Base-by-base conservation (phyloP, 2,329 filamentous ascomycete genomes). In the Fusarium metavorans region DNA sequence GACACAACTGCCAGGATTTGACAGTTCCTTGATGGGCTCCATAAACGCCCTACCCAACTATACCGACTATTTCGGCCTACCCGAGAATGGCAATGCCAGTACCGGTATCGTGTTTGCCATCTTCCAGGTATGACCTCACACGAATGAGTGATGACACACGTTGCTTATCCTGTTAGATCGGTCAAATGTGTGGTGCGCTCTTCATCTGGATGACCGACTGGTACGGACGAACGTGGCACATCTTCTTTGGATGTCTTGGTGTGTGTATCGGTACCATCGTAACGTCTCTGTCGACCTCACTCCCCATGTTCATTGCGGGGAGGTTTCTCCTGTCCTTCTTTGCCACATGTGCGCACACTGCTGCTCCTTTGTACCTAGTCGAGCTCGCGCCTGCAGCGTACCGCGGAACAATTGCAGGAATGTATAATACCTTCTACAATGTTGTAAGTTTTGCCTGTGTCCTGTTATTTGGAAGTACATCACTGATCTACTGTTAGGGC, bases 361-460 rank as follows among this genome's bases (percentile, higher is more conserved):
- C 89, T 1, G 89, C 88, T 0, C 90, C 90, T 1, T 85, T 89
- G 3, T 91, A 90, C 75, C 85, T 90, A 14, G 87, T 89, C 32
- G 90, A 92, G 78, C 88, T 91, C 59, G 85, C 88, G 0, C 90
- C 91, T 67, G 89, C 90, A 2, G 84, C 86, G 6, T 89, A 89
- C 76, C 86, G 90, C 64, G 90, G 88, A 27, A 85, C 90, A 6
- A 82, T 91, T 32, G 90, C 89, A 0, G 90, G 89, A 35, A 84
- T 89, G 43, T 84, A 84, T 70, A 85, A 85, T 63, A 84, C 83
- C 4, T 82, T 84, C 63, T 85, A 84, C 74, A 83, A 84, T 41
- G 77, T 85, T 27, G 66, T 68, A 64, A 5, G 66, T 45, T 45
- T 23, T 3, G 6, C 41, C 41, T 3, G 11, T 23, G 41, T 16